These are phyloP conservation scores for Metschnikowia similis DNA, from an alignment of 805 yeast genomes.

Conservation along the genomic window DNA sequence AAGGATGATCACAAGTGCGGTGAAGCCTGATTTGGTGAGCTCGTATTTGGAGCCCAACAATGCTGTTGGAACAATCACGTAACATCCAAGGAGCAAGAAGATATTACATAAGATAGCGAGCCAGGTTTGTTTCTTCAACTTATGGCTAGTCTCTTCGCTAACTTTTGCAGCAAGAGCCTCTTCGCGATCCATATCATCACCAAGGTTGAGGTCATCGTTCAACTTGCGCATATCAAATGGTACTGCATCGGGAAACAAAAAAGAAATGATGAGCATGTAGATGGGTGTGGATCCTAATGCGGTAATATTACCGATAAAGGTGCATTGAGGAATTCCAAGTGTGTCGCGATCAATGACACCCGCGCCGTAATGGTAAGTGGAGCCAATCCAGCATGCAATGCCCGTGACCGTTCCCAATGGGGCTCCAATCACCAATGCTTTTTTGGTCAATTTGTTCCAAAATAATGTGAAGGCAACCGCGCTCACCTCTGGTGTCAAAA, in stretches of 20 bases:
- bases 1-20: constrained; percentile 34
- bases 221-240: constrained; percentile 24
- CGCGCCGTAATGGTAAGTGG: constrained; percentile 5
- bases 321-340: constrained; percentile 4
- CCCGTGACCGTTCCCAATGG: constrained; percentile 21
- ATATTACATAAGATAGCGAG: constrained; percentile 19
- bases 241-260: constrained; percentile 12
- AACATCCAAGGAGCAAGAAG: constrained; percentile 20
- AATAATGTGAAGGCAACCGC: constrained; percentile 32
- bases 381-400: constrained; percentile 21
- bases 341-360: constrained; percentile 5
- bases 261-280: constrained; percentile 21
- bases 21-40: constrained; percentile 32
- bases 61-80: constrained; percentile 26
- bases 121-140: constrained; percentile 21
- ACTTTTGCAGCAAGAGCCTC: constrained; percentile 23
- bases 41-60: constrained; percentile 31
- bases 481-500: constrained; percentile 33
- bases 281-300: constrained; percentile 13
- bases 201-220: constrained; percentile 15
- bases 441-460: constrained; percentile 27
- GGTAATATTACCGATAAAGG: constrained; percentile 7
- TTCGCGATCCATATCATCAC: constrained; percentile 31
- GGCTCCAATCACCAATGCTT: constrained; percentile 18
- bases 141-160: constrained; percentile 13